phyloP scores from a whole-genome alignment of 345 rosid genomes.

The Corchorus capsularis region DNA sequence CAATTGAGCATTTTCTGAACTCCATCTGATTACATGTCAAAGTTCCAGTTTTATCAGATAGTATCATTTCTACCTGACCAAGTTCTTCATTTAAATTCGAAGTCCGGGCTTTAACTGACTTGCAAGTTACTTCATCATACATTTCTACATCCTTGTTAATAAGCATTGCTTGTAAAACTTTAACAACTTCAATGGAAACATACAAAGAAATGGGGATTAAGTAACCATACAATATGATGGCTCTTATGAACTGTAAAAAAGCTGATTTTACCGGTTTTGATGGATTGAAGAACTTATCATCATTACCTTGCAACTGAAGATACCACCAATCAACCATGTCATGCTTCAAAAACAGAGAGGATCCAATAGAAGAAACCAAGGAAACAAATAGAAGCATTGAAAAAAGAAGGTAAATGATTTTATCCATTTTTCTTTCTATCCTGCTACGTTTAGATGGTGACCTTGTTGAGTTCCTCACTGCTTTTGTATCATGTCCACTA shows the following conservation, averaged over 20 bases:
- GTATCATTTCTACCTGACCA: conserved; percentile 74
- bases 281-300: conserved; percentile 44
- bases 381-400: conserved; percentile 54
- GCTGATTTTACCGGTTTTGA: conserved; percentile 43
- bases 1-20: conserved; percentile 77
- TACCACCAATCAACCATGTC: conserved; percentile 69
- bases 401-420: conserved; percentile 64
- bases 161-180: conserved; percentile 68
- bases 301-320: conserved; percentile 36
- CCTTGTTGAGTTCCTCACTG: conserved; percentile 56
- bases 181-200: conserved; percentile 76
- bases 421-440: conserved; percentile 73
- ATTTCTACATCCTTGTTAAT: conserved; percentile 61
- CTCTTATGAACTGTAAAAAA: conserved; percentile 50
- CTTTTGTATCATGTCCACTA: conserved; percentile 72
- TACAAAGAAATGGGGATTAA: conserved; percentile 81
- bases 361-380: conserved; percentile 50
- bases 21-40: conserved; percentile 89
- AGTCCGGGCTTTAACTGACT: conserved; percentile 65
- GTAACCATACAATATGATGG: conserved; percentile 70
- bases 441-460: conserved; percentile 76
- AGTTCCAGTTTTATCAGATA: conserved; percentile 85
- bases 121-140: conserved; percentile 64
- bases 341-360: conserved; percentile 35
- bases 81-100: conserved; percentile 80